Base-by-base conservation (phyloP, 345 rosid genomes). In the Brassica cretica region DNA sequence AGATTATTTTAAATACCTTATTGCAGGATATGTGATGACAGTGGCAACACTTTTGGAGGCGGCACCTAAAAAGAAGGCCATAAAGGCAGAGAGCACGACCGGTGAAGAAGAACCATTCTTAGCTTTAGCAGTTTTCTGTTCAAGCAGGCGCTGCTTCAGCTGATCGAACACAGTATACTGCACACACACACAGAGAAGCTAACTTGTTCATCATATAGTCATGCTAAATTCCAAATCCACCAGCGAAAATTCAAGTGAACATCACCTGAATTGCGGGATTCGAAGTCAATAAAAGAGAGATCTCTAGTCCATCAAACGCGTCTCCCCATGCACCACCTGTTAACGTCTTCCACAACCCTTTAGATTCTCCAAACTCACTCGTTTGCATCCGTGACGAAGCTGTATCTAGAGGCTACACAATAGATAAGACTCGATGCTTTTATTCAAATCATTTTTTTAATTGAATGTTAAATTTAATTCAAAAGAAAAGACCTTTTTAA, bases 321-420 rank as follows among this genome's bases (percentile, higher is more conserved):
- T 91, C 87, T 15, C 88, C 80, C 96, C 91, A 89, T 19, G 87
- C 68, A 71, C 89, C 87, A 61, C 88, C 93, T 0, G 93, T 82
- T 78, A 93, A 85, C 6, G 93, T 90, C 70, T 82, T 83, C 97
- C 97, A 88, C 72, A 95, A 90, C 71, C 99, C 97, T 89, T 91
- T 89, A 5, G 98, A 90, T 79, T 95, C 88, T 69, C 99, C 99
- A 78, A 93, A 93, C 73, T 84, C 96, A 72, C 98, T 93, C 29
- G 99, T 95, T 81, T 95, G 99, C 97, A 95, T 93, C 82, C 87
- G 90, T n/a, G 99, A 95, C 8, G 99, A 87, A 29, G 96, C 99
- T 59, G 96, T 93, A 82, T 93, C 99, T 76, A 95, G 71, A 21
- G 99, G 99, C 99, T 95, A 60, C 70, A 27, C 53, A 60, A 74